Evolutionary conservation across 2,329 filamentous ascomycete species (phyloP).

Genomic region (Rhinocladiella similis): DNA sequence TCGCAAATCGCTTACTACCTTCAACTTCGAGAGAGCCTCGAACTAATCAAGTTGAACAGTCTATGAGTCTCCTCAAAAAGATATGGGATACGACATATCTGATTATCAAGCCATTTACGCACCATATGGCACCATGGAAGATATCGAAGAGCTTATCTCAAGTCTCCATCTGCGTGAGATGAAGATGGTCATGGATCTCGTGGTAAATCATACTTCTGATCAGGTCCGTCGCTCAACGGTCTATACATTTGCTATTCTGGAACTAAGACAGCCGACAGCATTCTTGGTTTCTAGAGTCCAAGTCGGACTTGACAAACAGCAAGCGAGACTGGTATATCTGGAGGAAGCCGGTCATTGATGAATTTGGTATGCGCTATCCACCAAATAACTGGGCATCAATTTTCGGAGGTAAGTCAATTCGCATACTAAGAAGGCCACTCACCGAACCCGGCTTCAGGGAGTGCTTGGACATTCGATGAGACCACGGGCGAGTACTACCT

Average conservation of each 20-base stretch:
- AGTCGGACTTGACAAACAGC: conserved; percentile 55
- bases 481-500: conserved; percentile 69
- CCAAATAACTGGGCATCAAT: conserved; percentile 71
- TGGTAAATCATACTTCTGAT: conserved; percentile 72
- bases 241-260: no score
- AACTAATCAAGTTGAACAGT: no score
- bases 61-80: conserved; percentile 63
- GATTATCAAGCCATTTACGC: conserved; percentile 64
- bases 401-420: conserved; percentile 56
- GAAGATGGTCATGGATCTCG: conserved; percentile 69
- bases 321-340: conserved; percentile 67
- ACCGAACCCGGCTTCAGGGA: no score
- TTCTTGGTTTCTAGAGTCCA: conserved; percentile 66
- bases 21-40: no score
- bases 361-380: conserved; percentile 58
- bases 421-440: no score
- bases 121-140: conserved; percentile 62
- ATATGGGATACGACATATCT: conserved; percentile 71
- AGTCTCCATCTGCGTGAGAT: conserved; percentile 61
- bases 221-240: no score
- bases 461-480: conserved; percentile 64
- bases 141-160: conserved; percentile 59
- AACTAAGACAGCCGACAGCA: no score
- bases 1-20: no score
- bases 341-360: conserved; percentile 48